Evolutionary conservation across 1,284 basidiomycete genomes (phyloP).

Genomic region (Ustilago cynodontis): DNA sequence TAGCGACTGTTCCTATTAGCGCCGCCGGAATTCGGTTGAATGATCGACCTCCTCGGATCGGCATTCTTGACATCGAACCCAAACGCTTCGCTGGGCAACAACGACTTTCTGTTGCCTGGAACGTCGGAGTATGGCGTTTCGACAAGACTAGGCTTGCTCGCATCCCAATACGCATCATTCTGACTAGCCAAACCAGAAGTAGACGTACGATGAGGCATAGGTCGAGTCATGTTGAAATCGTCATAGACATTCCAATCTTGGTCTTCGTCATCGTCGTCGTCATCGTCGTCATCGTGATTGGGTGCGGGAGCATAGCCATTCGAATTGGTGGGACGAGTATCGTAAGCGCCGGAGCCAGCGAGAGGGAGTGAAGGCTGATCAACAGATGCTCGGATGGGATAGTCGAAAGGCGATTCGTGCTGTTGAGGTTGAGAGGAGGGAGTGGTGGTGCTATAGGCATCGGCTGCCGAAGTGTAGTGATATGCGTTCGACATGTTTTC

Average conservation of each 20-base stretch:
- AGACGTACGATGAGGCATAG: constrained; percentile 39
- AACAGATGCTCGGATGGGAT: constrained; percentile 36
- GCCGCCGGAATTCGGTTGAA: constrained; percentile 6
- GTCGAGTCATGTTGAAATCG: constrained; percentile 63
- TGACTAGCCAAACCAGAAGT: constrained; percentile 20
- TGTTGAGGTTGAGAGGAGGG: not conserved
- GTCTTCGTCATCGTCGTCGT: constrained; percentile 50
- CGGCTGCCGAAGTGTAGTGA: constrained; percentile 41
- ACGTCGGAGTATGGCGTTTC: constrained; percentile 36
- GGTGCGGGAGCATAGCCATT: constrained; percentile 37
- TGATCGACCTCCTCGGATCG: constrained; percentile 54
- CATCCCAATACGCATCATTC: constrained; percentile 45
- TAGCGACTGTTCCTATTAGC: constrained; percentile 14
- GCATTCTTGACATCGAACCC: constrained; percentile 61
- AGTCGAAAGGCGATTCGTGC: constrained; percentile 27
- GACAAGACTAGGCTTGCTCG: constrained; percentile 28
- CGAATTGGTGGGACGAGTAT: constrained; percentile 30
- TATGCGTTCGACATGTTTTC: constrained; percentile 35
- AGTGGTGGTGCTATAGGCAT: constrained; percentile 28
- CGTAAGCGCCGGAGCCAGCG: constrained; percentile 24
- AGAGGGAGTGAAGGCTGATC: constrained; percentile 18
- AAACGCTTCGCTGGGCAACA: constrained; percentile 55
- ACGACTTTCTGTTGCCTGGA: constrained; percentile 37
- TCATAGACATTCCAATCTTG: constrained; percentile 67
- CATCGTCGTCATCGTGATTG: constrained; percentile 26